phyloP scores from a whole-genome alignment of 78 protist genomes.

The Dictyostelium citrinum region DNA sequence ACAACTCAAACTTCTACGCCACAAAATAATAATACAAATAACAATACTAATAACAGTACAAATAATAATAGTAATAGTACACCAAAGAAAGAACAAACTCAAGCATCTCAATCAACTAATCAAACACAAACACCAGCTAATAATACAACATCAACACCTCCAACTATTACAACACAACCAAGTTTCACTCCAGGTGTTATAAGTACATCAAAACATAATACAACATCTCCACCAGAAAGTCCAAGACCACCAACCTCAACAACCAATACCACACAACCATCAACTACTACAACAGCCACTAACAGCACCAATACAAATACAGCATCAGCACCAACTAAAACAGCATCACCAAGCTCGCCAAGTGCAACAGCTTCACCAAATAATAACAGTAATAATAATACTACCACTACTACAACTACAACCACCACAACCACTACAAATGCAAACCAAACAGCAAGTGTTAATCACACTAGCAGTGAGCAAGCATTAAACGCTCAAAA shows the following conservation, averaged over 20 bases:
- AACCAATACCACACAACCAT: neutral
- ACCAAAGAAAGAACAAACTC: neutral
- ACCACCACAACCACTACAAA: neutral
- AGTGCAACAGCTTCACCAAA: neutral
- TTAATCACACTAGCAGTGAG: neutral
- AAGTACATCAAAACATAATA: neutral
- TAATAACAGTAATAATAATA: neutral
- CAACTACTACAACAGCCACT: neutral
- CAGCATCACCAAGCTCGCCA: slow-evolving; percentile 9
- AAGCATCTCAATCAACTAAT: neutral
- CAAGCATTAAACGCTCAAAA: slow-evolving; percentile 3
- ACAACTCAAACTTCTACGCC: neutral
- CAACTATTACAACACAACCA: neutral
- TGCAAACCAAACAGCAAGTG: neutral
- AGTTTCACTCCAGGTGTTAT: slow-evolving; percentile 9
- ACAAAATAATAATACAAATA: neutral
- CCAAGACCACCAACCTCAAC: neutral
- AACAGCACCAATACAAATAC: neutral
- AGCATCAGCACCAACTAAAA: neutral
- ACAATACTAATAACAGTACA: neutral
- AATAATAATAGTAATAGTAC: too few species aligned
- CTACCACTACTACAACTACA: neutral
- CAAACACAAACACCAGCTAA: neutral
- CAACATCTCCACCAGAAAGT: slow-evolving; percentile 10
- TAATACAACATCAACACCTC: neutral